A percentile compares a stretch with the other conserved stretches of the same genome.
phyloP scores from a whole-genome alignment of 257 asterid genomes.

The Striga asiatica region DNA sequence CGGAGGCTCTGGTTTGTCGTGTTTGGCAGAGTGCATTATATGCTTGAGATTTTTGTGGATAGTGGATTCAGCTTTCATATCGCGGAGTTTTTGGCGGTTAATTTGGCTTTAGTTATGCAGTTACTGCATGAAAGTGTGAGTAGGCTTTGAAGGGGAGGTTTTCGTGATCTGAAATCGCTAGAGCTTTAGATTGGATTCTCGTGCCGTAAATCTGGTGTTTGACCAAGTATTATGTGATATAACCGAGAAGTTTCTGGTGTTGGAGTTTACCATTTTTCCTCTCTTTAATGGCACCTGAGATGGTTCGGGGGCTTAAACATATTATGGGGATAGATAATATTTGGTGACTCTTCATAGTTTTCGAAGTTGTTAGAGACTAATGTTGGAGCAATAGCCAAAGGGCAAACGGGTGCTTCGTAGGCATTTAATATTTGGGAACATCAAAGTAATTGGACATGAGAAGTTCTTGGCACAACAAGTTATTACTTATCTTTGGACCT shows the following conservation, averaged over 20 bases:
- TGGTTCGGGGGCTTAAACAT: constrained; percentile 30
- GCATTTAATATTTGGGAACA: constrained; percentile 15
- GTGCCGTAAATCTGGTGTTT: constrained; percentile 5
- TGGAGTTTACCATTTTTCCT: not conserved
- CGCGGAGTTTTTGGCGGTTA: constrained; percentile 15
- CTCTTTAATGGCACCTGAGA: constrained; percentile 32
- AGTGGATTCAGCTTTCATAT: constrained; percentile 18
- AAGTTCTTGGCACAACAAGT: constrained; percentile 70
- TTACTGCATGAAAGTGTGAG: constrained; percentile 10
- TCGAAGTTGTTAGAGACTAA: constrained; percentile 31
- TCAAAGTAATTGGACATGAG: constrained; percentile 65
- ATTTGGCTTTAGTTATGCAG: constrained; percentile 22
- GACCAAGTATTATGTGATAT: constrained; percentile 16
- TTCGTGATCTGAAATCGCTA: constrained; percentile 25
- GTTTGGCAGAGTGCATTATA: not conserved
- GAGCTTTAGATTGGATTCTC: constrained; percentile 18
- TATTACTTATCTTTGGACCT: constrained; percentile 43
- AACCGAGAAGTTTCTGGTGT: constrained; percentile 12
- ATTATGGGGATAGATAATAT: constrained; percentile 26
- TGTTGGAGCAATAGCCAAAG: constrained; percentile 29
- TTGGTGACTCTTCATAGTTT: constrained; percentile 32
- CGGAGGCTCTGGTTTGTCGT: constrained; percentile 25
- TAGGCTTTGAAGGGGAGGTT: constrained; percentile 6
- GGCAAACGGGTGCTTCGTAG: constrained; percentile 11
- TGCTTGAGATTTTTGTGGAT: constrained; percentile 12